These are phyloP conservation scores for Erodium trifolium DNA, from an alignment of 441 rosid species.

Conservation along the genomic window DNA sequence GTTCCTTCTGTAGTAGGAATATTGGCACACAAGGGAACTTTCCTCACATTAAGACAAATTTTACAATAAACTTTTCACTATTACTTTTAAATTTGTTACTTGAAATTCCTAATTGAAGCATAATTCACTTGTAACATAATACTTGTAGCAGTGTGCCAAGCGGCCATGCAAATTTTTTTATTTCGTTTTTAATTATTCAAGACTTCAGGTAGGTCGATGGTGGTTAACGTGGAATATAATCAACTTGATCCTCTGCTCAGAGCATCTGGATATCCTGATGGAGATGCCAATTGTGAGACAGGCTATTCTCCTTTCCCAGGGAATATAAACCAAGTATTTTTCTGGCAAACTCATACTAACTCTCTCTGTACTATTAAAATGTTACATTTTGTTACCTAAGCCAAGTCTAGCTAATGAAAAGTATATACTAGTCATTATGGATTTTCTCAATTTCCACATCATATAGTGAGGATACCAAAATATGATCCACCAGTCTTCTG, in stretches of 20 bases:
- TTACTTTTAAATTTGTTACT: no score
- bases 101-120: no score
- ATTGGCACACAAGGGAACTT: no score
- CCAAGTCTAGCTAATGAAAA: no score
- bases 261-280: constrained; percentile 74
- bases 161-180: not conserved
- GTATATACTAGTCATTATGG: no score
- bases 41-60: no score
- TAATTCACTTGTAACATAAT: no score
- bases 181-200: constrained; percentile 1
- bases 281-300: constrained; percentile 81
- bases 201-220: constrained; percentile 80
- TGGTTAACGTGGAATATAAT: constrained; percentile 95
- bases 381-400: no score
- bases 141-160: not conserved
- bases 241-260: constrained; percentile 96
- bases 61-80: no score
- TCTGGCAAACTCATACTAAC: constrained; percentile 7
- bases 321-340: constrained; percentile 84
- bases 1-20: no score
- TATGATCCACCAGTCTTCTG: not conserved
- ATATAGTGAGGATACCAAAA: not conserved
- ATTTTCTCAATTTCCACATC: no score
- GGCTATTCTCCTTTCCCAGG: constrained; percentile 97
- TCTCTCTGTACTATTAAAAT: no score